These are phyloP conservation scores for Epichloe scottii DNA, from an alignment of 2,329 filamentous ascomycete species.

Conservation along the genomic window DNA sequence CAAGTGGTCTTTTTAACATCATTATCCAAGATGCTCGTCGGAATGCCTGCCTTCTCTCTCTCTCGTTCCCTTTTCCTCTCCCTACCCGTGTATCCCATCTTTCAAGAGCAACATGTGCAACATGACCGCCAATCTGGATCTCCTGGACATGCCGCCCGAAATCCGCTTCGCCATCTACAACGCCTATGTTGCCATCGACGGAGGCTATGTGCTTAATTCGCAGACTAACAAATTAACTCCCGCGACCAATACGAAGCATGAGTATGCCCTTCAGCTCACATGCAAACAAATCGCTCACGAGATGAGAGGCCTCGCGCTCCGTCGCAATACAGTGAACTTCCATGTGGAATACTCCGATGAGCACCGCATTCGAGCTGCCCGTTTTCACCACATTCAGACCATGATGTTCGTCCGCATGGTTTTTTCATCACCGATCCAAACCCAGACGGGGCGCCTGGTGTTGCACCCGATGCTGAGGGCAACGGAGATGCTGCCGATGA, in stretches of 20 bases:
- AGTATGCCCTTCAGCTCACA: not conserved
- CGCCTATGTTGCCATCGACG: not conserved
- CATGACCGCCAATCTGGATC: not conserved
- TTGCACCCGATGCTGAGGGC: no score
- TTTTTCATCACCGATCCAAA: fast-evolving
- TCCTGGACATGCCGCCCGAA: not conserved
- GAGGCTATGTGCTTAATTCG: not conserved
- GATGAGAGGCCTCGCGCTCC: not conserved
- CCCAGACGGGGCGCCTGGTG: no score
- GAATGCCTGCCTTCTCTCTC: no score
- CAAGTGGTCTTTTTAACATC: no score
- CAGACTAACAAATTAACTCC: not conserved
- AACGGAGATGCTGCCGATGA: not conserved
- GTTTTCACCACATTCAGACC: not conserved
- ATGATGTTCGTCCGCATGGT: not conserved
- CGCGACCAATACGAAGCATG: not conserved
- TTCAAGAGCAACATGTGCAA: not conserved
- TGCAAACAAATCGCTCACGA: not conserved
- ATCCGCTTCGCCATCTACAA: not conserved
- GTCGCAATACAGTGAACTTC: not conserved
- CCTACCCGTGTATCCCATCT: no score
- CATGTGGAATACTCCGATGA: not conserved
- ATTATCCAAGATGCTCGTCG: no score
- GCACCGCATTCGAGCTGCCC: not conserved
- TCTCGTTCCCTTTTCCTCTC: no score